Evolutionary conservation across 169 alveolate species (phyloP), one percentile per base, ranked within the genome.

Genomic region (Eimeria acervulina): DNA sequence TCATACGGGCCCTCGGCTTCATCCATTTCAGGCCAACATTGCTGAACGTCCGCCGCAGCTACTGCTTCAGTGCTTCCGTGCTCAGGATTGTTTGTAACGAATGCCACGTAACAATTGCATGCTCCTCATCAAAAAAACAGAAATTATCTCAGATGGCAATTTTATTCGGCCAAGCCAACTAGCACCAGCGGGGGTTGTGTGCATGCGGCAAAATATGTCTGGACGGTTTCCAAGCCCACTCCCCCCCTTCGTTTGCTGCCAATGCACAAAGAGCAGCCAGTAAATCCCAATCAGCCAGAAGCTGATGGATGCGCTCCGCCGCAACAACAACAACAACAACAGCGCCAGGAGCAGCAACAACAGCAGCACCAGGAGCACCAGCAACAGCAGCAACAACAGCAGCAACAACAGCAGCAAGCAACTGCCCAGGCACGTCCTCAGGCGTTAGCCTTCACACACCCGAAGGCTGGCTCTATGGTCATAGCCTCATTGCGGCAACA

Each of bases 401-500:
- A 78, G 38, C 89, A 40, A n/a, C 55, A 78, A 36, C 55, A 83
- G 70, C 91, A 28, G 59, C 91, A 31, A 31, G 33, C 51, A 12
- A 19, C 8, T 2, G 52, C 91, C 31, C 74, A 74, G 0, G 52
- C 36, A 26, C 89, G 89, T 42, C 40, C 40, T 19, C 91, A 52
- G n/a, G 52, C 76, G 21, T 44, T 83, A 23, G 26, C 91, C 5
- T 83, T 51, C 28, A 51, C 91, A 1, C 91, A 83, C 91, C 91
- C 91, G 76, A 83, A 83, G 59, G 91, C 91, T 8, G 59, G 91
- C 23, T 28, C 36, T 23, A 83, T 83, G 91, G 76, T 96, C 78
- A 44, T 96, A 26, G 97, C 97, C 26, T 94, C 96, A 26, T 59
- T 70, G 76, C 93, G 97, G 38, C 97, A 96, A 47, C 94, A 94